phyloP scores from a whole-genome alignment of 441 rosid species.

The Hura crepitans region DNA sequence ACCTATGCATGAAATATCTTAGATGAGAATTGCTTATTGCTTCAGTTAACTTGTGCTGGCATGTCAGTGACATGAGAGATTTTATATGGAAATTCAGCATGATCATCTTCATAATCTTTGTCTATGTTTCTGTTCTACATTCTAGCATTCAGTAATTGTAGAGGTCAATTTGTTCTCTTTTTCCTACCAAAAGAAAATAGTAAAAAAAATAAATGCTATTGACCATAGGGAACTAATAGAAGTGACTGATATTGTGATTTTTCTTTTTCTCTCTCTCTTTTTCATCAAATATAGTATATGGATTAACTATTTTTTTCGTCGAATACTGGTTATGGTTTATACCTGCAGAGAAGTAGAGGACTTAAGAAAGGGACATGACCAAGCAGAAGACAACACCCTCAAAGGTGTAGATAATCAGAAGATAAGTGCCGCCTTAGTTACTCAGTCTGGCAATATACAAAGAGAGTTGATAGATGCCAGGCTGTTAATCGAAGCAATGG shows the following conservation, averaged over 20 bases:
- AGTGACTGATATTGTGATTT: too few species aligned
- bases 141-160: neutral
- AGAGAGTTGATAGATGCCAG: slow-evolving; percentile 42
- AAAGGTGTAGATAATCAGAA: slow-evolving; percentile 35
- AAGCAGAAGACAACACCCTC: slow-evolving; percentile 30
- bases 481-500: slow-evolving; percentile 37
- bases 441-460: slow-evolving; percentile 28
- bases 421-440: slow-evolving; percentile 28
- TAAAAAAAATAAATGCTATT: neutral
- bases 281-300: too few species aligned
- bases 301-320: neutral
- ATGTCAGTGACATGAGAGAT: neutral
- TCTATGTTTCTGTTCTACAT: neutral
- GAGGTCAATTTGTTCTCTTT: neutral
- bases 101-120: neutral
- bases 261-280: too few species aligned
- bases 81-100: slow-evolving; percentile 4
- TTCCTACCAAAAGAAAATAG: neutral
- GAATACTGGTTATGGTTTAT: slow-evolving; percentile 23
- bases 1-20: slow-evolving; percentile 2
- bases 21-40: neutral
- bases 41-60: slow-evolving; percentile 2
- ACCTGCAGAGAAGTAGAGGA: slow-evolving; percentile 71
- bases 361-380: slow-evolving; percentile 40
- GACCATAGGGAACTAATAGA: neutral